Percentiles rank a stretch among this genome's conserved stretches.
phyloP scores from a whole-genome alignment of 1,284 basidiomycete species.

The Rhizoctonia solani region DNA sequence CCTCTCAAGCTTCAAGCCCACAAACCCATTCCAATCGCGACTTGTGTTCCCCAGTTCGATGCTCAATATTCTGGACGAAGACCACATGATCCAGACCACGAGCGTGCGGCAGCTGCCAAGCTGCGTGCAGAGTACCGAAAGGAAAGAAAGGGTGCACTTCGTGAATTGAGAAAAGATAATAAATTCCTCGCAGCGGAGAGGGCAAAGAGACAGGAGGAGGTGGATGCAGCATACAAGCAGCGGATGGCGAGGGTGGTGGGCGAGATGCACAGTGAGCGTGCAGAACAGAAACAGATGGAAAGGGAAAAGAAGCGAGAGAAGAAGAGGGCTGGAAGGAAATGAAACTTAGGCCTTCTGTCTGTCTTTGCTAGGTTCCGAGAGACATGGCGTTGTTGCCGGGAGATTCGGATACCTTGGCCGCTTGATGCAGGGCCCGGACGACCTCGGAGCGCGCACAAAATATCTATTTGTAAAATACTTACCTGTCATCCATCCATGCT shows the following conservation, averaged over 20 bases:
- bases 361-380: neutral
- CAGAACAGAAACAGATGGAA: slow-evolving; percentile 93
- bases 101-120: slow-evolving; percentile 86
- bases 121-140: slow-evolving; percentile 90
- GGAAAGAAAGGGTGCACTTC: slow-evolving; percentile 95
- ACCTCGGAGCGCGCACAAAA: neutral
- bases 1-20: slow-evolving; percentile 90
- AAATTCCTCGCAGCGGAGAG: slow-evolving; percentile 89
- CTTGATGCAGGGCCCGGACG: neutral
- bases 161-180: slow-evolving; percentile 95
- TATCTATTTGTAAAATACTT: neutral
- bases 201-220: slow-evolving; percentile 80
- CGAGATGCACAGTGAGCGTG: slow-evolving; percentile 85
- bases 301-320: slow-evolving; percentile 79
- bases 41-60: slow-evolving; percentile 95
- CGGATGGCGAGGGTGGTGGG: slow-evolving; percentile 84
- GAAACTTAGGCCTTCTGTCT: too few relatives aligned
- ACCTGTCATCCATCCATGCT: neutral
- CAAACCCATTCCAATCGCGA: slow-evolving; percentile 94
- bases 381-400: neutral
- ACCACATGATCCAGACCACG: slow-evolving; percentile 88
- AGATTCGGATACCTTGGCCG: neutral
- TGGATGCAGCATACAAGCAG: slow-evolving; percentile 77
- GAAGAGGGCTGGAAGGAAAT: slow-evolving; percentile 60
- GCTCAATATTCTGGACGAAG: slow-evolving; percentile 79